Base-by-base conservation (phyloP, 1,139 yeast species). In the Taiozyma sp. region DNA sequence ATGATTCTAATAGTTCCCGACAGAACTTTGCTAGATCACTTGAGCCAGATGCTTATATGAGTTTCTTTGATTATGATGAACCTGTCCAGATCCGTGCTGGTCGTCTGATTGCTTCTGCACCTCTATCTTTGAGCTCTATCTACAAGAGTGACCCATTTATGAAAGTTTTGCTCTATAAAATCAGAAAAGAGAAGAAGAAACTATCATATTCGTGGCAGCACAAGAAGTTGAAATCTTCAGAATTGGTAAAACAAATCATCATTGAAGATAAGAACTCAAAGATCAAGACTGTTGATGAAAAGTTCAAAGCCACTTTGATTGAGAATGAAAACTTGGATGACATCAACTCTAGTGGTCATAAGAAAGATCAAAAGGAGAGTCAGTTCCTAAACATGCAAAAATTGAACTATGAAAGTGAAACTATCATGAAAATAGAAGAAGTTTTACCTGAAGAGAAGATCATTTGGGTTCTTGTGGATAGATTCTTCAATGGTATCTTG, bases 71-170 rank as follows among this genome's bases (percentile, higher is more conserved):
- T 44, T 58, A 56, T 36, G 53, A 53, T 13, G 66, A 65, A 24
- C 64, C 67, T 3, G 60, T 66, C 3, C 54, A 54, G n/a, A 53
- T 64, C n/a, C 60, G 65, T 45, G 66, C 65, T 29, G 67, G 68
- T 8, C 54, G 69, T 44, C 54, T 66, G 14, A 56, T 60, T 13
- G 62, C 65, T 1, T 54, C 58, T 3, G 69, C 67, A 2, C 68
- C 70, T 1, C 47, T 66, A 36, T 61, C 66, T 29, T 53, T 60
- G 23, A 53, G 55, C 2, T 58, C 77, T 24, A 67, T 80, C 66
- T 53, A 70, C 12, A 73, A 73, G 52, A 74, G 74, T 51, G 87
- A 82, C 60, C 70, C 70, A 1, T 81, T 72, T 24, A 63, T 78
- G 39, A 64, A 67, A 19, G 65, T 72, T 9, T 56, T 72, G 27